Evolutionary conservation across 2,329 filamentous ascomycete genomes (phyloP).

Genomic region (Pestalotiopsis sp.): DNA sequence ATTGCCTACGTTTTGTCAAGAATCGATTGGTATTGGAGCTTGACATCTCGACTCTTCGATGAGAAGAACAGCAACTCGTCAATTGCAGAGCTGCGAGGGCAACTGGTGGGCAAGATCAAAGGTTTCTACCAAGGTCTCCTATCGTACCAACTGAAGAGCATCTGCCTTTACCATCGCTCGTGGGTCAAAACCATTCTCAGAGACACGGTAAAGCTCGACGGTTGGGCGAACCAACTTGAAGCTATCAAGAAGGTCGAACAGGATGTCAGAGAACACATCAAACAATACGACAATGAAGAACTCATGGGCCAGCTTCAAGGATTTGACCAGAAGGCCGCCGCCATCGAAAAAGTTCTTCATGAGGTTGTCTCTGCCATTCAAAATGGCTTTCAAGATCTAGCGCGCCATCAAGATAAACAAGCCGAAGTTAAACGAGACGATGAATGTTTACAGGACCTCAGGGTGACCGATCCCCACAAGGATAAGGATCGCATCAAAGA

Average conservation of each 20-base stretch:
- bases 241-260: slow-evolving; percentile 13
- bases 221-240: slow-evolving; percentile 26
- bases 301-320: not conserved
- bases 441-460: slow-evolving; percentile 17
- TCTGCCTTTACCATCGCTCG: not conserved
- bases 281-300: not conserved
- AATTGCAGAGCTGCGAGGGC: not conserved
- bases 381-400: too few relatives aligned
- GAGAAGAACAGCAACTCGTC: not conserved
- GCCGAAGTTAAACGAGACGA: too few relatives aligned
- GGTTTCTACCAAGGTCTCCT: slow-evolving; percentile 13
- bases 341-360: not conserved
- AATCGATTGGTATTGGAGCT: not conserved
- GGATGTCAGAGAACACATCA: not conserved
- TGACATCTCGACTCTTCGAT: not conserved
- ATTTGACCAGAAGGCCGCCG: not conserved
- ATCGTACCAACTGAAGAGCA: slow-evolving; percentile 25
- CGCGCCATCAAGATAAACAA: not conserved
- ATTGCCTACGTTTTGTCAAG: not conserved
- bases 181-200: slow-evolving; percentile 23
- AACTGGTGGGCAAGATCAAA: not conserved
- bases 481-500: slow-evolving; percentile 20
- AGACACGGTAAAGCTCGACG: slow-evolving; percentile 24
- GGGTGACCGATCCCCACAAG: slow-evolving; percentile 18
- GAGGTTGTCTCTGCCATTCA: not conserved